Conservation (phyloP, 306 rosid genomes). For the Abrus pulchellus region DNA sequence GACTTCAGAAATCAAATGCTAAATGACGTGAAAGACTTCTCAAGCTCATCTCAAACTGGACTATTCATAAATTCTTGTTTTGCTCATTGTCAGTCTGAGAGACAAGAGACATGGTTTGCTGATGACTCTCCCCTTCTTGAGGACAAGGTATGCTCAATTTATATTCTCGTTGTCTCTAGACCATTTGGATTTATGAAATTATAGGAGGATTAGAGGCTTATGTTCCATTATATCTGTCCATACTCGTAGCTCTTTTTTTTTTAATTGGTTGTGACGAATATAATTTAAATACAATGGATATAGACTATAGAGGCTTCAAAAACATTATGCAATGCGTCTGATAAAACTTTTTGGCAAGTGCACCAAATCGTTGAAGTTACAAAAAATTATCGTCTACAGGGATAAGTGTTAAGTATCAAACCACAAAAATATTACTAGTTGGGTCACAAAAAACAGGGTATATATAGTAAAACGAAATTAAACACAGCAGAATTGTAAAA, state of each 20-base stretch:
- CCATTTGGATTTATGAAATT: conserved; percentile 21
- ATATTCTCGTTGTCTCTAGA: background rate
- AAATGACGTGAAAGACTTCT: conserved; percentile 64
- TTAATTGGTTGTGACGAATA: background rate
- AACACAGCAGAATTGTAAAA: too few species aligned
- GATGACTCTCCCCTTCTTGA: conserved; percentile 77
- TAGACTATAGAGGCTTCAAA: background rate
- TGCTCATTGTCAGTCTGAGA: conserved; percentile 97
- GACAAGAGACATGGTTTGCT: conserved; percentile 91
- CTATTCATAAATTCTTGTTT: conserved; percentile 89
- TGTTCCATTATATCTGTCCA: conserved; percentile 7
- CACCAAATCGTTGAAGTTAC: too few species aligned
- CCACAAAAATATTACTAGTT: too few species aligned
- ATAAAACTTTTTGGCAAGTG: too few species aligned
- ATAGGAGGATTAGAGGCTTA: background rate
- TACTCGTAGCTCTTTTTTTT: background rate
- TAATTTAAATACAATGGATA: background rate
- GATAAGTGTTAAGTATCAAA: too few species aligned
- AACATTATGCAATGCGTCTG: background rate
- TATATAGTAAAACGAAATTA: too few species aligned
- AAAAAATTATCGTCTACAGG: too few species aligned
- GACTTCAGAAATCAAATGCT: conserved; percentile 88
- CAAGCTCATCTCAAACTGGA: conserved; percentile 68
- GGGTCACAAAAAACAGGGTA: too few species aligned
- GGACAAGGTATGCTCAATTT: conserved; percentile 63